Conservation (phyloP, 2,329 filamentous ascomycete species). For the Aspergillus piperis region DNA sequence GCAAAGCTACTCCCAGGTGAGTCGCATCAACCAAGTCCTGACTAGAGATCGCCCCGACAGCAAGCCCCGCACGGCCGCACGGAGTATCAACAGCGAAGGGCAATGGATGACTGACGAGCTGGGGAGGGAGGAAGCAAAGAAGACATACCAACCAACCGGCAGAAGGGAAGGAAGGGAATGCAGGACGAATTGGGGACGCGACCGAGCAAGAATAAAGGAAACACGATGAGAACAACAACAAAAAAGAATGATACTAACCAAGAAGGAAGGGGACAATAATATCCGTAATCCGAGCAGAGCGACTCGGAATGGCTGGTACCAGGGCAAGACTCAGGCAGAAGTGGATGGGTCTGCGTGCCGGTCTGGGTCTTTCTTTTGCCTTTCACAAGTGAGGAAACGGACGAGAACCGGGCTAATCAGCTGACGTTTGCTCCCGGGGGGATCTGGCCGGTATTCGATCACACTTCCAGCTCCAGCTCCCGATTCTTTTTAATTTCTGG, state of each 20-base stretch:
- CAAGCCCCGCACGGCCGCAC: constrained; percentile 9
- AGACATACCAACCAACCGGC: constrained; percentile 6
- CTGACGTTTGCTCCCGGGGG: constrained; percentile 21
- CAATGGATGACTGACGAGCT: background rate
- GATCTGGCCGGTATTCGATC: background rate
- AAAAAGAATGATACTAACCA: constrained; percentile 22
- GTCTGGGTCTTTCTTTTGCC: constrained; percentile 21
- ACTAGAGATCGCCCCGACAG: background rate
- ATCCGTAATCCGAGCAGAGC: constrained; percentile 15
- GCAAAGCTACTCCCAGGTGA: constrained; percentile 12
- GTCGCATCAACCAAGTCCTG: background rate
- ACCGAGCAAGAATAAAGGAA: constrained; percentile 2
- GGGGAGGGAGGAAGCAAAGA: background rate
- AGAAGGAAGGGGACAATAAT: constrained; percentile 11
- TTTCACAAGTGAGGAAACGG: constrained; percentile 18
- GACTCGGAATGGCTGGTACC: constrained; percentile 14
- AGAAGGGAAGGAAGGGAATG: constrained; percentile 13
- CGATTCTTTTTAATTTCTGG: background rate
- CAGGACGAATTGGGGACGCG: background rate
- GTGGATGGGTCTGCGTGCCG: constrained; percentile 26
- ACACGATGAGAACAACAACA: background rate
- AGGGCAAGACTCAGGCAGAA: constrained; percentile 17
- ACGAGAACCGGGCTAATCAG: constrained; percentile 26
- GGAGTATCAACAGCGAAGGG: background rate
- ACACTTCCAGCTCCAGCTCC: background rate